A percentile compares a stretch with the other conserved stretches of the same genome.
Evolutionary conservation across 2,329 filamentous ascomycete species (phyloP).

Genomic region (Phialocephala subalpina): DNA sequence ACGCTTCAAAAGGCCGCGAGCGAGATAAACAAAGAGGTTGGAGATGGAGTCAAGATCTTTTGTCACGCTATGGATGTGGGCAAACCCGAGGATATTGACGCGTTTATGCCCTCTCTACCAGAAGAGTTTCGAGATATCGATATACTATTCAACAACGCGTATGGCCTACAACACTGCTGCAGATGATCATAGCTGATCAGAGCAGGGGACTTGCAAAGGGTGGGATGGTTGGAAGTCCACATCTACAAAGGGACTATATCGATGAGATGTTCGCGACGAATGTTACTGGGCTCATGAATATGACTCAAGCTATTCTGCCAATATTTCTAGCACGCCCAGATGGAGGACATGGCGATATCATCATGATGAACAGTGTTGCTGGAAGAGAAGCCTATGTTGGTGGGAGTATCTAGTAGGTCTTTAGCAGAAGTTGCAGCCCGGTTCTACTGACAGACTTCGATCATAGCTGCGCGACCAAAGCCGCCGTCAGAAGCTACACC

Average conservation of each 20-base stretch:
- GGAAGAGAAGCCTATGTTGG: slow-evolving; percentile 85
- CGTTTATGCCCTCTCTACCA: slow-evolving; percentile 77
- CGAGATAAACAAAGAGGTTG: slow-evolving; percentile 79
- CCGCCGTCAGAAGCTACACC: slow-evolving; percentile 85
- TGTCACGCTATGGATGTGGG: slow-evolving; percentile 88
- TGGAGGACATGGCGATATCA: slow-evolving; percentile 87
- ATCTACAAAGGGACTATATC: slow-evolving; percentile 86
- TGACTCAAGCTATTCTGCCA: slow-evolving; percentile 90
- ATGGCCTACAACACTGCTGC: slow-evolving; percentile 47
- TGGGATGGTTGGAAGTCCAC: slow-evolving; percentile 78
- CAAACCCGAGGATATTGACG: slow-evolving; percentile 74
- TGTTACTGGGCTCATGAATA: slow-evolving; percentile 92
- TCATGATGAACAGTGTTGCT: slow-evolving; percentile 95
- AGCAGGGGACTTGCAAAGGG: slow-evolving; percentile 86
- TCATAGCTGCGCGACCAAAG: slow-evolving; percentile 81
- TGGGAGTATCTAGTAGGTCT: slow-evolving; percentile 75
- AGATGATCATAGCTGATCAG: neutral
- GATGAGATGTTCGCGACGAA: slow-evolving; percentile 91
- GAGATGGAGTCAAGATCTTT: slow-evolving; percentile 80
- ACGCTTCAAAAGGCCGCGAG: slow-evolving; percentile 76
- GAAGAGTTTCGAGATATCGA: slow-evolving; percentile 85
- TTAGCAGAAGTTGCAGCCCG: neutral
- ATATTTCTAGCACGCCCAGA: slow-evolving; percentile 76
- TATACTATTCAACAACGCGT: slow-evolving; percentile 96
- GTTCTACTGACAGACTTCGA: neutral